Evolutionary conservation across 2,329 filamentous ascomycete species (phyloP), one percentile per base, ranked within the genome.

Genomic region (Aureobasidium sp.): DNA sequence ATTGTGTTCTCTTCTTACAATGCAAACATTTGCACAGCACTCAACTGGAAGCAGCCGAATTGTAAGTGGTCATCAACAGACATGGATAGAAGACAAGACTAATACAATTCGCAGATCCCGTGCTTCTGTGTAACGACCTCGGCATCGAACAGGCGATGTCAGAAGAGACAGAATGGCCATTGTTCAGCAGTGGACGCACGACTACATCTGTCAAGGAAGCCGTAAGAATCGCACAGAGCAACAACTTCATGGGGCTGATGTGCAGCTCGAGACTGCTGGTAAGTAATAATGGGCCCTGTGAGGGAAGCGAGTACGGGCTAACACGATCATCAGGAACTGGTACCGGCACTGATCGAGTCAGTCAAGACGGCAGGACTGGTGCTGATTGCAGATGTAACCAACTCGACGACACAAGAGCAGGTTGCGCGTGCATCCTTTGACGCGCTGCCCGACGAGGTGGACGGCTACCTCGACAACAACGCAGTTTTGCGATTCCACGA

Each of bases 11-110:
- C 90, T 69, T 96, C 91, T 25, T 96, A 93, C 75, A 97, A 96
- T 72, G 82, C 90, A 14, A 88, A 87, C 66, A 84, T 97, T 22
- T 99, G 94, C 76, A 95, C 90, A 17, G 92, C 93, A 5, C 78
- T 99, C 69, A 99, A 99, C 76, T 99, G 94, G 94, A 99, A 99
- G 75, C 94, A 99, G 74, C 94, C 94, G 2, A 99, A 97, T 72
- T 99, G 85, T 87, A 73, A 76, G 83, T 76, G 31, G 2, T 5
- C 17, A 37, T 36, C 61, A 45, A 22, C 9, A 37, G 11, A 31
- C 5, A 5, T 20, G 44, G 55, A 11, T 29, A 42, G 34, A 25
- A 20, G 37, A 51, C 36, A 27, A n/a, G 51, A 14, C 68, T 69
- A 55, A 69, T 63, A 34, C 41, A 15, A 5, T 22, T 52, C 27